phyloP scores from a whole-genome alignment of 345 rosid genomes.

The Boechera divaricarpa region DNA sequence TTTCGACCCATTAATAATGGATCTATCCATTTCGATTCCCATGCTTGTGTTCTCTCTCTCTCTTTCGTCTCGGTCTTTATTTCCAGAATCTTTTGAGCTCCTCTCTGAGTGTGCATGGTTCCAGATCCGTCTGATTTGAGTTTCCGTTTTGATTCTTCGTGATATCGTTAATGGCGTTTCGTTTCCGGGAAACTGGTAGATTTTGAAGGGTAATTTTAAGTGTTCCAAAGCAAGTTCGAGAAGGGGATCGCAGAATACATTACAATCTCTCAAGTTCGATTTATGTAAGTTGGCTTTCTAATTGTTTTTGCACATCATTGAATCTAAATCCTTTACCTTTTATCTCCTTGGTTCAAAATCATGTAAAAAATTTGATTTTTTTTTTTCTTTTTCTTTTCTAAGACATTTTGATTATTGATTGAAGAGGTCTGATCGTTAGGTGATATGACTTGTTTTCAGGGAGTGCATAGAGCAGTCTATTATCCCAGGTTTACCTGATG shows the following conservation, averaged over 20 bases:
- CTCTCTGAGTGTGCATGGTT: conserved; percentile 17
- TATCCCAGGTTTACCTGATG: conserved; percentile 81
- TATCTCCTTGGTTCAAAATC: neutral
- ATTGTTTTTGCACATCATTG: neutral
- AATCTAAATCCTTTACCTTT: conserved; percentile 13
- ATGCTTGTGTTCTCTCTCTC: neutral
- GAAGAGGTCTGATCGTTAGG: neutral
- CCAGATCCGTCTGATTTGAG: conserved; percentile 15
- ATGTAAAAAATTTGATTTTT: neutral
- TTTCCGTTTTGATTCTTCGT: neutral
- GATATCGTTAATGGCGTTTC: neutral
- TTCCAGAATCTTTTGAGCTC: conserved; percentile 14
- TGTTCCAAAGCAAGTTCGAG: conserved; percentile 22
- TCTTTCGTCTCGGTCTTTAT: neutral
- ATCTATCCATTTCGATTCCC: conserved; percentile 37
- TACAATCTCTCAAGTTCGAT: conserved; percentile 23
- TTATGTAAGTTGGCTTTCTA: conserved; percentile 38
- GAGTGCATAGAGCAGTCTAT: conserved; percentile 55
- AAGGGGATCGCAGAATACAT: conserved; percentile 25
- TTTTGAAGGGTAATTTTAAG: conserved; percentile 17
- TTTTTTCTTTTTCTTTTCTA: too few species aligned
- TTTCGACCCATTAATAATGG: conserved; percentile 26
- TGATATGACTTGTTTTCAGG: conserved; percentile 44
- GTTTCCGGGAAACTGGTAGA: neutral
- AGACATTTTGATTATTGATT: neutral